These are phyloP conservation scores for Aspergillus sojae DNA, from an alignment of 2,329 filamentous ascomycete genomes.

Conservation along the genomic window DNA sequence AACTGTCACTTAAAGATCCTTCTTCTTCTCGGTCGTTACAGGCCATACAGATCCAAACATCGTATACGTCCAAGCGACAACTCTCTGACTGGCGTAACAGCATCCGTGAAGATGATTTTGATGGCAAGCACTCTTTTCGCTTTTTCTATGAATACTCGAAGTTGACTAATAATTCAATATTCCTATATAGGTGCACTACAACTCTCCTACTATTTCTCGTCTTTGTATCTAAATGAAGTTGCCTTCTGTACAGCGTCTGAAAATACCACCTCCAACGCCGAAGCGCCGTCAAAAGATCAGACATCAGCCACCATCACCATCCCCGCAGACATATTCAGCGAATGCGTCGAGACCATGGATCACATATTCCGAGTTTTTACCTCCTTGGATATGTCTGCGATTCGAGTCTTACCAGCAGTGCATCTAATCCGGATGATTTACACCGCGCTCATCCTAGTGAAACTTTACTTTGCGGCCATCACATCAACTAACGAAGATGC, in stretches of 20 bases:
- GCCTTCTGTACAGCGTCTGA: neutral
- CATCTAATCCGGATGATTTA: conserved; percentile 9
- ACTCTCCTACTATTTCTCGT: conserved; percentile 9
- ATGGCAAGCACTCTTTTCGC: neutral
- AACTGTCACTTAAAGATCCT: neutral
- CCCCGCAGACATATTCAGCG: neutral
- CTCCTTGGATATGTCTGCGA: conserved; percentile 7
- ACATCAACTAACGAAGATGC: neutral
- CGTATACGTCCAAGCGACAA: neutral
- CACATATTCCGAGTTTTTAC: conserved; percentile 3
- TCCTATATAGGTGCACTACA: neutral
- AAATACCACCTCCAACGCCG: neutral
- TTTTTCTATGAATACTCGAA: neutral
- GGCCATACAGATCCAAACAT: neutral
- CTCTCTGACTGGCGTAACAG: neutral
- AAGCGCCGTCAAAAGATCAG: neutral
- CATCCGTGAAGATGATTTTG: neutral
- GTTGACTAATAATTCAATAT: neutral
- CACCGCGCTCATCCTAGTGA: conserved; percentile 1
- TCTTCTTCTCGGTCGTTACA: neutral
- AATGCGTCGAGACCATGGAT: neutral
- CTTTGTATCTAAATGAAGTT: conserved; percentile 6
- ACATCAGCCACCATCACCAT: neutral
- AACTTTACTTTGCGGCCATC: neutral
- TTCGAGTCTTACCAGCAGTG: conserved; percentile 1